Conservation (phyloP, 1,284 basidiomycete species). For the Malassezia vespertilionis region DNA sequence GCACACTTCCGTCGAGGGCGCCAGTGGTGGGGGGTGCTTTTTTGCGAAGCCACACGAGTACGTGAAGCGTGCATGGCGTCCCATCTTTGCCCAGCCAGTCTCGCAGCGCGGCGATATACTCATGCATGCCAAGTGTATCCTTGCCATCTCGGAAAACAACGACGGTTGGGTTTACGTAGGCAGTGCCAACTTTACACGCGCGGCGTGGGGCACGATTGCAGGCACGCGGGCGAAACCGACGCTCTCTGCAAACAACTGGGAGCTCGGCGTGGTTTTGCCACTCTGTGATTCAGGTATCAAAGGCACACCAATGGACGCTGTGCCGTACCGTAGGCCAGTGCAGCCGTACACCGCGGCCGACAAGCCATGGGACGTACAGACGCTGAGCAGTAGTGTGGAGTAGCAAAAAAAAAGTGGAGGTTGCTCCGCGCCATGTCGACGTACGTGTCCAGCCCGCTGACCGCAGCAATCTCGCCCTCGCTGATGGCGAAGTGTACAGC, state of each 20-base stretch:
- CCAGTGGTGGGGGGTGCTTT: conserved; percentile 30
- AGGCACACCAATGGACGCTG: conserved; percentile 16
- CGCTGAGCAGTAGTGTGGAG: conserved; percentile 1
- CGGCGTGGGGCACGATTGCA: conserved; percentile 39
- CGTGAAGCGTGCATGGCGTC: conserved; percentile 3
- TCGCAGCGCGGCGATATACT: conserved; percentile 34
- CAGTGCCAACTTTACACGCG: conserved; percentile 40
- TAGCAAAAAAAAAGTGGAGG: background rate
- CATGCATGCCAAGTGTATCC: conserved; percentile 41
- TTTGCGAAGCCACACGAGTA: conserved; percentile 36
- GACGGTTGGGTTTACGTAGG: conserved; percentile 39
- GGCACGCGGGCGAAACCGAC: conserved; percentile 20
- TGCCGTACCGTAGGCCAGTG: conserved; percentile 29
- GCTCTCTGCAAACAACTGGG: conserved; percentile 32
- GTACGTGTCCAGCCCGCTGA: conserved; percentile 5
- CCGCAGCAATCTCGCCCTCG: conserved; percentile 13
- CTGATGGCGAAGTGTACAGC: conserved; percentile 55
- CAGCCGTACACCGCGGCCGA: conserved; percentile 20
- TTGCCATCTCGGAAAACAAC: conserved; percentile 4
- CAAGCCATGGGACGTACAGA: conserved; percentile 23
- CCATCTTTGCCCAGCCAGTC: conserved; percentile 25
- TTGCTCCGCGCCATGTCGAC: conserved; percentile 10
- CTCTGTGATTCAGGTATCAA: conserved; percentile 22
- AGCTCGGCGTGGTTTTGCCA: conserved; percentile 36
- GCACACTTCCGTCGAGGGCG: conserved; percentile 22